A percentile compares a stretch with the other conserved stretches of the same genome.
These are phyloP conservation scores for Lipomyces kockii DNA, from an alignment of 805 yeast genomes.

Conservation along the genomic window DNA sequence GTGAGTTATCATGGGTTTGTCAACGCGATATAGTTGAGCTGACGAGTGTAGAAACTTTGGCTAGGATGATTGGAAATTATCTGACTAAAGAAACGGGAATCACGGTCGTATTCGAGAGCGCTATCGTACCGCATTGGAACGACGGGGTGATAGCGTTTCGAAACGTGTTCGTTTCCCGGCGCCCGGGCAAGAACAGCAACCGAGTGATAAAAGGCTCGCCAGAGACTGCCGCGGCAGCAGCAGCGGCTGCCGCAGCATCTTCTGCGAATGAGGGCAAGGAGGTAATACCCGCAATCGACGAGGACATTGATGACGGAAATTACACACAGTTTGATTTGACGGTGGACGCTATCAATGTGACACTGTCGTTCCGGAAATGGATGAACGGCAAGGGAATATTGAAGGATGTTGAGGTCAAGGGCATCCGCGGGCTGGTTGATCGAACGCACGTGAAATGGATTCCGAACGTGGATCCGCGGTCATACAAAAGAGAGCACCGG, in stretches of 20 bases:
- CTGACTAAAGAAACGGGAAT: slow-evolving; percentile 82
- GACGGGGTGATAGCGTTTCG: slow-evolving; percentile 83
- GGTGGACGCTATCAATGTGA: slow-evolving; percentile 79
- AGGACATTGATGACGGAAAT: slow-evolving; percentile 76
- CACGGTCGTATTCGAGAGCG: slow-evolving; percentile 86
- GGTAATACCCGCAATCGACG: slow-evolving; percentile 19
- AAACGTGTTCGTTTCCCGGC: slow-evolving; percentile 80
- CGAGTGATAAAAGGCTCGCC: slow-evolving; percentile 74
- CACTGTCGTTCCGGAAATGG: slow-evolving; percentile 85
- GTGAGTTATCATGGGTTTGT: slow-evolving; percentile 7
- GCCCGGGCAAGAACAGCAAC: slow-evolving; percentile 63
- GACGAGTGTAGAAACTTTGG: slow-evolving; percentile 63
- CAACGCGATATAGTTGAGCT: not conserved
- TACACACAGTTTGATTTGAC: slow-evolving; percentile 94
- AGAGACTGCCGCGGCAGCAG: slow-evolving; percentile 67
- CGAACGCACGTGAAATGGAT: slow-evolving; percentile 86
- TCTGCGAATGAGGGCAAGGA: slow-evolving; percentile 7
- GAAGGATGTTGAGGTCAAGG: slow-evolving; percentile 76
- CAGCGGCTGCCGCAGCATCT: slow-evolving; percentile 45
- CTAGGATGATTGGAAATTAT: slow-evolving; percentile 76
- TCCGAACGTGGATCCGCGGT: slow-evolving; percentile 79
- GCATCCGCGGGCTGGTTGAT: slow-evolving; percentile 91
- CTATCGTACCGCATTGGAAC: slow-evolving; percentile 92
- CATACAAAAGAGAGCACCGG: slow-evolving; percentile 69
- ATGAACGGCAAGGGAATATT: slow-evolving; percentile 86